These are phyloP conservation scores for Dendrostoma leiphaemia DNA, from an alignment of 2,329 filamentous ascomycete genomes.

Conservation along the genomic window DNA sequence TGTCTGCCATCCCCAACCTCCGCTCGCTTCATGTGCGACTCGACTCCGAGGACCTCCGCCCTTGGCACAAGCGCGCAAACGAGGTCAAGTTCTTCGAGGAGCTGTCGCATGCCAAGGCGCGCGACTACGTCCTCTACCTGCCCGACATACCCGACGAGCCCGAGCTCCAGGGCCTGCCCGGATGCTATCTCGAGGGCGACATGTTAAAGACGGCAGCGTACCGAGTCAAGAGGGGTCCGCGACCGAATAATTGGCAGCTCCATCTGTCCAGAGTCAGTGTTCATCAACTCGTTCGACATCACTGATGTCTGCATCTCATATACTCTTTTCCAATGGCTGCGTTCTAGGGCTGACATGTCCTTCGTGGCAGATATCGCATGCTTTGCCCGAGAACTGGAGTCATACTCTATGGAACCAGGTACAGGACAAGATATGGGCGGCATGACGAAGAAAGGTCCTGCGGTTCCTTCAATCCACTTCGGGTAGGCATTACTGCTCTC, in stretches of 20 bases:
- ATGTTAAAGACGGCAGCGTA: slow-evolving; percentile 19
- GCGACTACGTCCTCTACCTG: slow-evolving; percentile 23
- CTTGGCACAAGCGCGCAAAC: slow-evolving; percentile 28
- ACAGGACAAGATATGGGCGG: slow-evolving; percentile 3
- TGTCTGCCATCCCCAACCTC: slow-evolving; percentile 21
- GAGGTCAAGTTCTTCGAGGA: slow-evolving; percentile 27
- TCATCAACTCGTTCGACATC: neutral
- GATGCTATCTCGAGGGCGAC: slow-evolving; percentile 21
- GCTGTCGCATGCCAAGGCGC: slow-evolving; percentile 21
- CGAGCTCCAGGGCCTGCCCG: slow-evolving; percentile 10
- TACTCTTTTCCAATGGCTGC: too few relatives aligned
- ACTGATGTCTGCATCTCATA: neutral
- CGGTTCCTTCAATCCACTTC: too few relatives aligned
- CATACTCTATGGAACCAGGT: slow-evolving; percentile 16
- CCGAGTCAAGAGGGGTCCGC: slow-evolving; percentile 20
- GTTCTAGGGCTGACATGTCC: slow-evolving; percentile 6
- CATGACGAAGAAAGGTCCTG: too few relatives aligned
- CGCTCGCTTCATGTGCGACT: slow-evolving; percentile 27
- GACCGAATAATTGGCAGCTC: slow-evolving; percentile 27
- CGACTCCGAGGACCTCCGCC: slow-evolving; percentile 27
- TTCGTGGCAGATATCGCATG: slow-evolving; percentile 11
- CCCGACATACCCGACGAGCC: slow-evolving; percentile 21
- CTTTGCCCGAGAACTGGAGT: slow-evolving; percentile 11
- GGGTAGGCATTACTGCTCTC: too few relatives aligned
- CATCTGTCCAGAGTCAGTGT: slow-evolving; percentile 21